Evolutionary conservation across 495 filamentous ascomycete genomes (phyloP), one percentile per base, ranked within the genome.

Genomic region (Penicillium crystallinum): DNA sequence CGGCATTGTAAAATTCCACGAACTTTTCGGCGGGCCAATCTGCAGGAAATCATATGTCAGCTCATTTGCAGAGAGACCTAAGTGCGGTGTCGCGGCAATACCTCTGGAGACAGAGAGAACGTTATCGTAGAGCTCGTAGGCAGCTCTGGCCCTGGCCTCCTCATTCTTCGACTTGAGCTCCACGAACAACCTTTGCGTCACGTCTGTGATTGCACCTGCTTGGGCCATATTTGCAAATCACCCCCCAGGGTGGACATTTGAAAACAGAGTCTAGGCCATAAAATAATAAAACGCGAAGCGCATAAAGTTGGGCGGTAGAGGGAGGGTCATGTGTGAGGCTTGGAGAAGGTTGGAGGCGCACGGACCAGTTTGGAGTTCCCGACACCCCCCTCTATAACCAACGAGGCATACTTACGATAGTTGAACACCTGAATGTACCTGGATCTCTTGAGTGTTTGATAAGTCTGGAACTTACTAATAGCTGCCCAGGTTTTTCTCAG

Each of bases 11-110:
- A 67, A 88, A 92, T 43, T 83, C 73, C 31, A 80, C 73, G 64
- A 96, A 96, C 51, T 86, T 84, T 61, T 89, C 87, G 29, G 85
- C 76, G 6, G 80, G 77, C 62, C 90, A 82, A 62, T 96, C 91
- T 95, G 50, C 8, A 36, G 33, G 6, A 40, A 15, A 9, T 43
- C 7, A 44, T 31, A 39, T 21, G 41, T 60, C 18, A 42, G 40
- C 22, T 58, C 18, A 57, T 50, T 50, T 6, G 37, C 6, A 38
- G 11, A 45, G n/a, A 18, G 35, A 37, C 12, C 10, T 12, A 17
- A 17, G 21, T n/a, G 33, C 5, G 31, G 30, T 14, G 31, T 29
- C 6, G 12, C 42, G 6, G 17, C 19, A 36, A 46, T 64, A 79
- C 78, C 77, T 73, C 77, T 67, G 21, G 75, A 77, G 43, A 77